Conservation (phyloP, 176 grass and related monocot genomes). For the Musa schizocarpa region DNA sequence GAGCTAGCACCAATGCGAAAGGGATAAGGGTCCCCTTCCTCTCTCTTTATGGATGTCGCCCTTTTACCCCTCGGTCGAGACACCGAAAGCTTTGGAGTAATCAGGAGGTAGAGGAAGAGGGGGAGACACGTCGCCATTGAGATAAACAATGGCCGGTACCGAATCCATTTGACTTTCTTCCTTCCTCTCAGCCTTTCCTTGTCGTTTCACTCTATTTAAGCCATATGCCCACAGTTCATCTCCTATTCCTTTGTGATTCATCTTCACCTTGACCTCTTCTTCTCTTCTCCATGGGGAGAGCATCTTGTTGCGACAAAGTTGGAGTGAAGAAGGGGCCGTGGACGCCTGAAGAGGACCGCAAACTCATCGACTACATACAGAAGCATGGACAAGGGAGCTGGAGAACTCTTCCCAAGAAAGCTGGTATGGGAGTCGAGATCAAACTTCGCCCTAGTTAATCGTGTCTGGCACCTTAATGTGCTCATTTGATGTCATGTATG, state of each 20-base stretch:
- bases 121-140: constrained; percentile 56
- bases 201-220: constrained; percentile 44
- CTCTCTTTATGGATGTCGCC: background rate
- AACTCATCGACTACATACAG: constrained; percentile 87
- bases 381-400: constrained; percentile 81
- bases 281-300: constrained; percentile 48
- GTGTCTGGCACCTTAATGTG: no score
- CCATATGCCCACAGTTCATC: constrained; percentile 18
- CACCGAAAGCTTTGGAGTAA: background rate
- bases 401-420: constrained; percentile 88
- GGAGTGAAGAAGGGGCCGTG: constrained; percentile 91
- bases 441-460: no score
- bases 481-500: no score
- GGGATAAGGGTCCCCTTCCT: background rate
- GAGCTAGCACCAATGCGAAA: background rate
- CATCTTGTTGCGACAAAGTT: constrained; percentile 81
- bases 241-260: constrained; percentile 1
- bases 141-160: constrained; percentile 76
- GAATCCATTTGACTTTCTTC: constrained; percentile 73
- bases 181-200: constrained; percentile 2
- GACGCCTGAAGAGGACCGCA: constrained; percentile 84
- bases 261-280: no score
- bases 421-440: constrained; percentile 34
- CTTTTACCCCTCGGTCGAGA: no score
- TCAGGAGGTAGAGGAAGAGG: background rate